Evolutionary conservation across 2,329 filamentous ascomycete species (phyloP), one percentile per base, ranked within the genome.

Genomic region (Diplodia mutila): DNA sequence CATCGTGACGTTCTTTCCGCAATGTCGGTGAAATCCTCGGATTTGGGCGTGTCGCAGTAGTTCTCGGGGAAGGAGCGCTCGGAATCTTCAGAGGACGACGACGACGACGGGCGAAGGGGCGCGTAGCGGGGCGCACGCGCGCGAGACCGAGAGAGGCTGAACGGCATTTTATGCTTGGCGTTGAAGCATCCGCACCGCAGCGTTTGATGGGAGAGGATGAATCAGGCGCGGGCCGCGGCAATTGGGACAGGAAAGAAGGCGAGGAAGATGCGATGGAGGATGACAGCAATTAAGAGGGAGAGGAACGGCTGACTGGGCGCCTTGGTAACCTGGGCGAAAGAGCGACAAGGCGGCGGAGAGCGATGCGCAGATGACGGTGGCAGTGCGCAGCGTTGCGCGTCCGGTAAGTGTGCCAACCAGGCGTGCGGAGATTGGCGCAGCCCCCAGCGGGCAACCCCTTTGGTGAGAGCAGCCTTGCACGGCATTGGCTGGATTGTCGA

Each of bases 81-180:
- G 7, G 54, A 39, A 42, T 61, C 54, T 23, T 67, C 57, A n/a
- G 57, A 67, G n/a, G n/a, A n/a, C 49, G 55, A 16, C 14, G 66
- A 48, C 5, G 57, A 64, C 9, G 57, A 61, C 12, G 66, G 66
- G 21, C 66, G 66, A 5, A 67, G 7, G 32, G 66, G 66, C 49
- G 49, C 66, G 59, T 67, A 67, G 25, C 57, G 57, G 25, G 66
- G 66, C 4, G 59, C 61, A 27, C 66, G 66, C n/a, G 61, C 49
- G 12, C 57, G 57, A 6, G 59, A 16, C 7, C 55, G 37, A 27
- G 66, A 59, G 37, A 67, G 57, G 51, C 49, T 64, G 57, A 67
- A 67, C 1, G 51, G 59, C 66, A 67, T 67, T 3, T 42, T 67
- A 54, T n/a, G 54, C 32, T 21, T 23, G 29, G 14, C 14, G 27